These are phyloP conservation scores for Reticulascus tulasneorum DNA, from an alignment of 2,329 filamentous ascomycete species.

Conservation along the genomic window DNA sequence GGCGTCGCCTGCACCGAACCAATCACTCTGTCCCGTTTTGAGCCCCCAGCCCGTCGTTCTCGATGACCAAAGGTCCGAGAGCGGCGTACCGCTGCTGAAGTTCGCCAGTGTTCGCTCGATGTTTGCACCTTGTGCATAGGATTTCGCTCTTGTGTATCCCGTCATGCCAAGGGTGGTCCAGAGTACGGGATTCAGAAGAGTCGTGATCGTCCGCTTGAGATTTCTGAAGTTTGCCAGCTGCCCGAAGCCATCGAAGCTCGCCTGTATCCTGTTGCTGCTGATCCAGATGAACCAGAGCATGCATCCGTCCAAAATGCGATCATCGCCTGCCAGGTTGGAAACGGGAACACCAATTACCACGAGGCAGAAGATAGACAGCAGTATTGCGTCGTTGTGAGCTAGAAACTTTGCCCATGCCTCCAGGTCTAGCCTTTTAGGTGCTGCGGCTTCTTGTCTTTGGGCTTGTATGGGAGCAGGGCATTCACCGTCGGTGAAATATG, in stretches of 20 bases:
- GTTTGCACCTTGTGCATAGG: slow-evolving; percentile 22
- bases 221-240: background rate
- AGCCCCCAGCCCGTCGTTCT: slow-evolving; percentile 7
- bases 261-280: slow-evolving; percentile 33
- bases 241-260: slow-evolving; percentile 22
- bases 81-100: slow-evolving; percentile 29
- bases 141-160: slow-evolving; percentile 38
- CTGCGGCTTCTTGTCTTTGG: too few species aligned
- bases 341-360: slow-evolving; percentile 38
- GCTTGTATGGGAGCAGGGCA: slow-evolving; percentile 2
- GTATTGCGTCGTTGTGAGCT: slow-evolving; percentile 18
- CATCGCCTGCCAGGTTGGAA: slow-evolving; percentile 25
- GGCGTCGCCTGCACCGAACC: slow-evolving; percentile 43
- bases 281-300: slow-evolving; percentile 49
- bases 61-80: slow-evolving; percentile 31
- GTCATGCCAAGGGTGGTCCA: slow-evolving; percentile 41
- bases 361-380: slow-evolving; percentile 26
- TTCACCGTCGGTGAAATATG: slow-evolving; percentile 10
- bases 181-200: slow-evolving; percentile 44
- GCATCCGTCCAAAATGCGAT: slow-evolving; percentile 40
- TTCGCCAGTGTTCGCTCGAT: slow-evolving; percentile 23
- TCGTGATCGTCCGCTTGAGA: slow-evolving; percentile 19
- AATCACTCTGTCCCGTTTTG: slow-evolving; percentile 14
- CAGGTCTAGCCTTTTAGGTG: too few species aligned
- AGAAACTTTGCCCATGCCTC: too few species aligned